Base-by-base conservation (phyloP, 163 green algal species). In the Coccomyxa subellipsoidea region DNA sequence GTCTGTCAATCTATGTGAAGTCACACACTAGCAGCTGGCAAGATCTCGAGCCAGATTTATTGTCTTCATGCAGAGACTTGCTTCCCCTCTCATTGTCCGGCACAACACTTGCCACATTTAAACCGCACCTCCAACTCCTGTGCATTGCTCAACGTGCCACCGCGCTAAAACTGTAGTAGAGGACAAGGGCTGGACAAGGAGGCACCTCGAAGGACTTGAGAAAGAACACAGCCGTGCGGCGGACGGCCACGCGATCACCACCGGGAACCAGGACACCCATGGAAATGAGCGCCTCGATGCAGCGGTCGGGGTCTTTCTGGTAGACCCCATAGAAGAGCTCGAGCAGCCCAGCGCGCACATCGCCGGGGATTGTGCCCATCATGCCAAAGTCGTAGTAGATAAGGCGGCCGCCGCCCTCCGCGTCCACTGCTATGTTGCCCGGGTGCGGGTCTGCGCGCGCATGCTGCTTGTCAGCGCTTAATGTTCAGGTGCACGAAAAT, bases 181-280 rank as follows among this genome's bases (percentile, higher is more conserved):
- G 40, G 39, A 18, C 35, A 29, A 79, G 32, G 0, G 12, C n/a
- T 54, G 72, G 15, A 6, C 1, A 8, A 12, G 5, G 23, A 7
- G 15, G 5, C 47, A 59, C 90, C 86, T 96, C 82, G 85, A 99
- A 99, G 35, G 85, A 90, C 25, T 92, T 93, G 27, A 99, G 91
- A 92, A 99, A 99, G 92, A 98, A 99, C 70, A 97, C 89, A 23
- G 93, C 96, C 8, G 96, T 99, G 53, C 96, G 87, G 38, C 92
- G 88, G 25, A 99, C 90, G 12, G 96, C 90, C 9, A 91, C 96
- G 39, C 91, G 87, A 89, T 99, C 96, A 12, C 92, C 93, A n/a
- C 91, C 92, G 7, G 90, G 89, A 54, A 99, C 92, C 38, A 99
- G 92, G 35, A 99, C 95, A 25, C 94, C 93, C 89, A 99, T 98